Evolutionary conservation across 2,329 filamentous ascomycete genomes (phyloP).

Genomic region (Sclerotinia borealis): DNA sequence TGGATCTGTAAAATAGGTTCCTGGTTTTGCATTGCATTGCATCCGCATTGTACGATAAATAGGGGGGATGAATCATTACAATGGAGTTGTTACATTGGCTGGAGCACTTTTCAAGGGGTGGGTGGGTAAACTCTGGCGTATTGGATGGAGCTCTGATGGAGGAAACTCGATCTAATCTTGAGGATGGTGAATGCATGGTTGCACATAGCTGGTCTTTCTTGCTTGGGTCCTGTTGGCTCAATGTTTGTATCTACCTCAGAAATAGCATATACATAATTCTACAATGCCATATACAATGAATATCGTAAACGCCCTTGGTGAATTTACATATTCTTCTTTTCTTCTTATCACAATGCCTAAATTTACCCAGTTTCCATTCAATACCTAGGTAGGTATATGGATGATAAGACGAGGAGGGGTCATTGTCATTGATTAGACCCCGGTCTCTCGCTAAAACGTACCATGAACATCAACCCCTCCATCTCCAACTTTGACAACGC

Average conservation of each 20-base stretch:
- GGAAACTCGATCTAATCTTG: neutral
- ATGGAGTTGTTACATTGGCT: conserved; percentile 9
- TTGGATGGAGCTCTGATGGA: conserved; percentile 2
- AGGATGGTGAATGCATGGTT: neutral
- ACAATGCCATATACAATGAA: neutral
- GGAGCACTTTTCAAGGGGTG: conserved; percentile 8
- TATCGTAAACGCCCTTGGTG: neutral
- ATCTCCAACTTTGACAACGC: conserved; percentile 9
- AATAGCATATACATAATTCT: conserved; percentile 3
- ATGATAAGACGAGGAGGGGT: neutral
- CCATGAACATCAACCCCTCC: conserved; percentile 11
- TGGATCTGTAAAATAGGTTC: conserved; percentile 19
- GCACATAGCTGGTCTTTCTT: conserved; percentile 9
- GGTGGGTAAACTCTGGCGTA: conserved; percentile 8
- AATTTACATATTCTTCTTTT: neutral
- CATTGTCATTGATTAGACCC: conserved; percentile 3
- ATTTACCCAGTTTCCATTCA: neutral
- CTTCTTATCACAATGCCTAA: too few species aligned
- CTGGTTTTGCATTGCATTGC: conserved; percentile 10
- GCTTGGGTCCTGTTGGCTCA: neutral
- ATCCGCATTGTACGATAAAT: conserved; percentile 15
- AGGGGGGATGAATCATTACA: conserved; percentile 3
- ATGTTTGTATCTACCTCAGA: neutral
- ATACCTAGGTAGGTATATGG: neutral
- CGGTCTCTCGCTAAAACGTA: conserved; percentile 11